Percentiles rank a stretch among this genome's conserved stretches.
Evolutionary conservation across 306 rosid genomes (phyloP).

Genomic region (Mimosa pudica): DNA sequence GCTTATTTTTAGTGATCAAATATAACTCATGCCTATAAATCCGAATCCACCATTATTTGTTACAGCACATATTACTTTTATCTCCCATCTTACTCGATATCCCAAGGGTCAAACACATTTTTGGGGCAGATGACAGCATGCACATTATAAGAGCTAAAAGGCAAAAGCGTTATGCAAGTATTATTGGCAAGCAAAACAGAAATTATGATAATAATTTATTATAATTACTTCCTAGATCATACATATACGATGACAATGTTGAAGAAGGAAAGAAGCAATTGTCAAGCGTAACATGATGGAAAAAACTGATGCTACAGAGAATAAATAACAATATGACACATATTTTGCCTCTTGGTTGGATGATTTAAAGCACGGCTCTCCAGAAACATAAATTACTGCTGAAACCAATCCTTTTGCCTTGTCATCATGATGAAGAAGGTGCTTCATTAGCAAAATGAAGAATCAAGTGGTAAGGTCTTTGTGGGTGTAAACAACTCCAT

Average conservation of each 20-base stretch:
- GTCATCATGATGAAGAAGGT: constrained; percentile 17
- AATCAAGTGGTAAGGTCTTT: constrained; percentile 62
- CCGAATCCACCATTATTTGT: no score
- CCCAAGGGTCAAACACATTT: neutral
- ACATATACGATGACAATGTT: neutral
- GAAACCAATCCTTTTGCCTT: constrained; percentile 15
- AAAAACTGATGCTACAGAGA: constrained; percentile 8
- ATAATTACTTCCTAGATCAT: neutral
- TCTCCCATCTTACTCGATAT: no score
- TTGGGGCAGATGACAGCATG: neutral
- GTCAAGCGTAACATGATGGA: neutral
- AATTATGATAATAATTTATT: neutral
- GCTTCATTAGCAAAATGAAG: constrained; percentile 16
- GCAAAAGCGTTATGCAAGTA: neutral
- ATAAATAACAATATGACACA: neutral
- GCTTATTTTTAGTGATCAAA: no score
- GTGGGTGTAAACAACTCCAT: constrained; percentile 66
- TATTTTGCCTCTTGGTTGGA: neutral
- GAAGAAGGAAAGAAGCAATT: constrained; percentile 17
- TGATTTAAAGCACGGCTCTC: constrained; percentile 13
- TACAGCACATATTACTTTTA: no score
- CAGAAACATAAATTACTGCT: constrained; percentile 20
- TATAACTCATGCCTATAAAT: no score
- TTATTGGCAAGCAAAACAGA: neutral
- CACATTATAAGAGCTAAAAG: neutral